Evolutionary conservation across 306 rosid genomes (phyloP), one percentile per base, ranked within the genome.

Genomic region (Ormosia semicastrata): DNA sequence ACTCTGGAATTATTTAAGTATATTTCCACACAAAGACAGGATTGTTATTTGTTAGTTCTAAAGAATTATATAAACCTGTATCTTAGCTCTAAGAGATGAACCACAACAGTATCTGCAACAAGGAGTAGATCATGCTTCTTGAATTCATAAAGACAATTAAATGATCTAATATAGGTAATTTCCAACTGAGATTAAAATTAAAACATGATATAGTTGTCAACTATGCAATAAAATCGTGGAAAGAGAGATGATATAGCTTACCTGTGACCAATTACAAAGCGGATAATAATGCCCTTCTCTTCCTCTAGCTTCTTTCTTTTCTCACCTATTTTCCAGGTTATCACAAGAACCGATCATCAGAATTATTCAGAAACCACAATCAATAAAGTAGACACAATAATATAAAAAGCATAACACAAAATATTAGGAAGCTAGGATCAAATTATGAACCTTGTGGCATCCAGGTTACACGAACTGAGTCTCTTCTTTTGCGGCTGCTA

Each of bases 241-340:
- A 53, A 70, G 18, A 49, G 32, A 49, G 56, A 36, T 65, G 49
- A 59, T 65, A 81, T 49, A 44, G 74, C 60, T 57, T 86, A 93
- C 99, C 99, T 87, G 58, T 96, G 99, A 71, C 99, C 99, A 71
- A 96, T 96, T 85, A 94, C 97, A 66, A 96, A 96, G 57, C 98
- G 97, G 75, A 90, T 86, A 63, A 96, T 91, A 66, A 93, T 94
- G 69, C 99, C 99, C 83, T 96, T 94, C 82, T 96, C 99, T 87
- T 96, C 98, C 88, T 96, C 99, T 52, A 94, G 86, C 85, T 86
- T 94, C 94, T 89, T 96, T 85, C 91, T 89, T 83, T 91, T 92
- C 77, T 95, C 98, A 32, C 99, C 99, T 95, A 40, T 81, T 84
- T 71, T 78, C 64, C 79, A 76, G 7, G 43, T 60, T 64, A 74